phyloP scores from a whole-genome alignment of 441 rosid species.

The Macaranga tanarius region DNA sequence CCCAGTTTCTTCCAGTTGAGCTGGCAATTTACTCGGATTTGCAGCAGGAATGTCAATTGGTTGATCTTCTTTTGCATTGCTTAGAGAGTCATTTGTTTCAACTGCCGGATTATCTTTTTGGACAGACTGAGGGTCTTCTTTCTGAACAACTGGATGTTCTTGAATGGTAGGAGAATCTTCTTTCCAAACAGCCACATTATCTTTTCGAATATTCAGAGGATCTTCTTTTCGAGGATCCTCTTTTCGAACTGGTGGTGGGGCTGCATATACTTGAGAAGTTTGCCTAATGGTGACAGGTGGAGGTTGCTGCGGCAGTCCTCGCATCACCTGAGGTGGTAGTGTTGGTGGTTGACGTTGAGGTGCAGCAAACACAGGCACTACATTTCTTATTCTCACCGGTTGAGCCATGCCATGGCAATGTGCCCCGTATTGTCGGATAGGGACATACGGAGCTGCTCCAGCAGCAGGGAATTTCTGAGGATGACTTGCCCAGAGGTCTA shows the following conservation, averaged over 20 bases:
- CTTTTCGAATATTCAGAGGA: conserved; percentile 29
- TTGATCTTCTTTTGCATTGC: conserved; percentile 28
- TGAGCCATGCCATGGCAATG: conserved; percentile 76
- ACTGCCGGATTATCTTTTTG: conserved; percentile 10
- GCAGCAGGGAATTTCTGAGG: conserved; percentile 68
- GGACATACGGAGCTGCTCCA: conserved; percentile 82
- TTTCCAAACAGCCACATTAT: conserved; percentile 15
- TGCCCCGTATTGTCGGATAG: conserved; percentile 59
- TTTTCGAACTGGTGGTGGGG: conserved; percentile 43
- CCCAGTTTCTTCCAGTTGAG: conserved; percentile 37
- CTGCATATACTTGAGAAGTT: conserved; percentile 61
- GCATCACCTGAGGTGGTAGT: conserved; percentile 44
- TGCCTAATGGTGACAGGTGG: conserved; percentile 80
- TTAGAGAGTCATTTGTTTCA: conserved; percentile 18
- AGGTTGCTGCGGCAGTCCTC: conserved; percentile 45
- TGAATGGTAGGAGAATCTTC: conserved; percentile 17
- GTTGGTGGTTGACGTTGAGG: conserved; percentile 67
- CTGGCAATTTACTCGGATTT: conserved; percentile 2
- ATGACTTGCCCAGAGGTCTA: conserved; percentile 46
- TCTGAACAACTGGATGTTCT: conserved; percentile 5
- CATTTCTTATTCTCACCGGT: conserved; percentile 79
- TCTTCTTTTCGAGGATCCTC: conserved; percentile 45
- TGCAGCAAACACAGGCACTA: conserved; percentile 84
- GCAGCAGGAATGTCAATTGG: conserved; percentile 23
- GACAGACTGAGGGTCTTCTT: conserved; percentile 17